These are phyloP conservation scores for Betula pendula DNA, from an alignment of 306 rosid genomes.

Conservation along the genomic window DNA sequence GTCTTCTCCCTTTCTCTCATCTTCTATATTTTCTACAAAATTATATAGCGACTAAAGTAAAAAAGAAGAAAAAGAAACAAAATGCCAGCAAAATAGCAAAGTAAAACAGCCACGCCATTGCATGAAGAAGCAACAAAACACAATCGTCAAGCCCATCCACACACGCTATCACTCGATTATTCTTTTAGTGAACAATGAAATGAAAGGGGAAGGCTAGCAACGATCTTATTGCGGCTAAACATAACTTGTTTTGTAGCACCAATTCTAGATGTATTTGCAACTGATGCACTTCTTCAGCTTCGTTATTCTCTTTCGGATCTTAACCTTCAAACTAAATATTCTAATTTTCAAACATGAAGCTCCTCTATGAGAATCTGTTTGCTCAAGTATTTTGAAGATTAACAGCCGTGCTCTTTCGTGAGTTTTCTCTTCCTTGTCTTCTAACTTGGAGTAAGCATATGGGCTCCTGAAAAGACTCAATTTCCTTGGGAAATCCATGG, in stretches of 20 bases:
- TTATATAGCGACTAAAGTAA: no score
- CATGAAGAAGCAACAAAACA: no score
- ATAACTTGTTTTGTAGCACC: no score
- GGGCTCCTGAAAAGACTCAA: constrained; percentile 38
- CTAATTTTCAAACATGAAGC: constrained; percentile 49
- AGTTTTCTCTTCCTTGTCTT: constrained; percentile 61
- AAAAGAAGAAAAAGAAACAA: not conserved
- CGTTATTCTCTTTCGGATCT: constrained; percentile 67
- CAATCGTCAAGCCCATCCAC: no score
- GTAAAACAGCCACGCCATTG: not conserved
- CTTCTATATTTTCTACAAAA: no score
- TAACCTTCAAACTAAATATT: constrained; percentile 60
- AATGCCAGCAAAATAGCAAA: not conserved
- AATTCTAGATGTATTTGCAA: constrained; percentile 41
- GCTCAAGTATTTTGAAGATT: constrained; percentile 62
- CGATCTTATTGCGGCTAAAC: no score
- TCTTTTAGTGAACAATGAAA: no score
- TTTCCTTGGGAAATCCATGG: constrained; percentile 4
- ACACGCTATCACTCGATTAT: no score
- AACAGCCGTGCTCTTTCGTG: constrained; percentile 76
- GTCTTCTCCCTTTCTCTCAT: no score
- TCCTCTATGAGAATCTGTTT: constrained; percentile 45
- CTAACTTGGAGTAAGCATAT: constrained; percentile 56
- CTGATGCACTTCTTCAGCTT: constrained; percentile 50
- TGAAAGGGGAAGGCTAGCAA: no score